Evolutionary conservation across 805 yeast genomes (phyloP), one percentile per base, ranked within the genome.

Genomic region (Candida quercuum): DNA sequence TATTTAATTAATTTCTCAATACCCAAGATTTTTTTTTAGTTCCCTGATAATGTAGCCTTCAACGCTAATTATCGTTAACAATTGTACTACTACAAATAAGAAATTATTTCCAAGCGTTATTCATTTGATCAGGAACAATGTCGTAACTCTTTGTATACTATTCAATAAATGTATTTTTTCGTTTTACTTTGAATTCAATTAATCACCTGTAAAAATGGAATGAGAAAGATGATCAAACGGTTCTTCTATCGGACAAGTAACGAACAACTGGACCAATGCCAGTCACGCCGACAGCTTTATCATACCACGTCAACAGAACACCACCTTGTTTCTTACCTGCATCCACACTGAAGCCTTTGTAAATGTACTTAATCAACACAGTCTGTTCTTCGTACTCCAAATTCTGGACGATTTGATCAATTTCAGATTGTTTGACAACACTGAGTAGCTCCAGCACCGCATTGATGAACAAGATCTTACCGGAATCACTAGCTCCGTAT

Each of bases 221-320:
- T n/a, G n/a, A n/a, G n/a, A n/a, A n/a, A n/a, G n/a, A n/a, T n/a
- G n/a, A n/a, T 57, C 60, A 86, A 24, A 86, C 81, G 5, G 86
- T 75, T 57, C 93, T 74, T 65, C 95, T 77, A 63, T 91, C 98
- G 30, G 87, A 76, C 61, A 88, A 71, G 60, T 78, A 88, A 50
- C 96, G 78, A 35, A 85, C 85, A 49, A 93, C 81, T 30, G 95
- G 85, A 11, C 95, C 96, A 56, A 83, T 80, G 15, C 98, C 98
- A 13, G 89, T 76, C 16, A 75, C 65, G 43, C 83, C 94, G 26
- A 86, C 80, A 15, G 91, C 76, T 63, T 87, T 88, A 49, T 91
- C 97, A 57, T 82, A 86, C 99, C 99, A 93, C 23, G 82, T 76
- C 50, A 93, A 74, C 49, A 93, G 61, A 33, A 81, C 71, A 33